Evolutionary conservation across 495 filamentous ascomycete genomes (phyloP).

Genomic region (Hamigera avellanea): DNA sequence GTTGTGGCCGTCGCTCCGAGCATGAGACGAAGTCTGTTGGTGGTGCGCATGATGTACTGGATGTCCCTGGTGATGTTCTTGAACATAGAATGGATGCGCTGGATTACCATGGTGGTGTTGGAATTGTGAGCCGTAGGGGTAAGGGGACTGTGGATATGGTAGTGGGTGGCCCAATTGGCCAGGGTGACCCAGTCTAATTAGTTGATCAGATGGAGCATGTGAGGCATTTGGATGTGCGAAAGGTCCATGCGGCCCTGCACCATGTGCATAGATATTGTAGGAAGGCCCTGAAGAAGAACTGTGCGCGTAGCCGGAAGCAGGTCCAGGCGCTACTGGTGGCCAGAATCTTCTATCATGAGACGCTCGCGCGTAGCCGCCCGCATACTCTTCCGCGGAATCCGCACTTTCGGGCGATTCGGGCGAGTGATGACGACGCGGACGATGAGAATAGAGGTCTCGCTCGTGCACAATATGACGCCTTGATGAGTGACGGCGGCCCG

Average conservation of each 20-base stretch:
- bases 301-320: constrained; percentile 30
- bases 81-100: constrained; percentile 26
- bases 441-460: constrained; percentile 23
- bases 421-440: constrained; percentile 35
- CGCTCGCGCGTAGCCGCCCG: constrained; percentile 20
- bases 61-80: constrained; percentile 20
- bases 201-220: constrained; percentile 26
- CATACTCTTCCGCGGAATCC: constrained; percentile 42
- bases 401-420: constrained; percentile 42
- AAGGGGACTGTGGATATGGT: constrained; percentile 27
- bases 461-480: constrained; percentile 30
- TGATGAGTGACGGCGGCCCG: constrained; percentile 27
- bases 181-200: constrained; percentile 28
- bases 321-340: constrained; percentile 20
- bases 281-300: constrained; percentile 35
- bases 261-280: constrained; percentile 23
- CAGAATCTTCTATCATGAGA: constrained; percentile 25
- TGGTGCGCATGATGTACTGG: constrained; percentile 15
- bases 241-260: constrained; percentile 12
- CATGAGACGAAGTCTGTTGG: constrained; percentile 12
- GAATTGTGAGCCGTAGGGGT: constrained; percentile 23
- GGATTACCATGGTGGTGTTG: constrained; percentile 20
- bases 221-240: constrained; percentile 14
- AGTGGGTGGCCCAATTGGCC: constrained; percentile 20
- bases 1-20: constrained; percentile 19